A percentile compares a stretch with the other conserved stretches of the same genome.
Conservation (phyloP, 1,139 yeast species). For the Blastobotrys capitulatus region DNA sequence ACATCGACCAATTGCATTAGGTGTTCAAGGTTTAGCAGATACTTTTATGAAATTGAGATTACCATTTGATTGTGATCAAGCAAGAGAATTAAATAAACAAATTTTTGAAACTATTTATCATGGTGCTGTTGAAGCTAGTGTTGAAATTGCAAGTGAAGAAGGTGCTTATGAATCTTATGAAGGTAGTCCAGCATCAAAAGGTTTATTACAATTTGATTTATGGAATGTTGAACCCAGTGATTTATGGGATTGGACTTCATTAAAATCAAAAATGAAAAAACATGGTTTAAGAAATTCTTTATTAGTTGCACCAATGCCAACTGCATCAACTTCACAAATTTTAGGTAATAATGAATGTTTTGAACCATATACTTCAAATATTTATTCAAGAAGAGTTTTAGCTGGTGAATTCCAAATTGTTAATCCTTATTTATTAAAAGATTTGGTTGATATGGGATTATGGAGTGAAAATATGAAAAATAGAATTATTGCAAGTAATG, state of each 20-base stretch:
- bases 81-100: constrained; percentile 65
- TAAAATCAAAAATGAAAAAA: constrained; percentile 54
- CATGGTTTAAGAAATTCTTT: constrained; percentile 78
- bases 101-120: constrained; percentile 88
- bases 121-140: constrained; percentile 75
- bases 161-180: constrained; percentile 66
- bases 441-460: constrained; percentile 73
- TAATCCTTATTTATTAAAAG: constrained; percentile 75
- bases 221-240: constrained; percentile 74
- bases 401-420: constrained; percentile 90
- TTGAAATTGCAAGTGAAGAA: constrained; percentile 58
- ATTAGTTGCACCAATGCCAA: constrained; percentile 90
- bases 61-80: constrained; percentile 75
- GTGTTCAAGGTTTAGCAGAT: constrained; percentile 90
- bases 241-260: constrained; percentile 68
- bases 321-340: constrained; percentile 89
- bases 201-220: constrained; percentile 69
- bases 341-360: constrained; percentile 87
- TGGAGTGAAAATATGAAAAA: constrained; percentile 83
- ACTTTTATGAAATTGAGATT: constrained; percentile 69
- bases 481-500: constrained; percentile 70
- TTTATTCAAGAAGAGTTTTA: constrained; percentile 77
- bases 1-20: constrained; percentile 82
- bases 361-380: constrained; percentile 86
- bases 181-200: constrained; percentile 83